Evolutionary conservation across 352 stramenopile species (phyloP).

Genomic region (Globisporangium carolinianum): DNA sequence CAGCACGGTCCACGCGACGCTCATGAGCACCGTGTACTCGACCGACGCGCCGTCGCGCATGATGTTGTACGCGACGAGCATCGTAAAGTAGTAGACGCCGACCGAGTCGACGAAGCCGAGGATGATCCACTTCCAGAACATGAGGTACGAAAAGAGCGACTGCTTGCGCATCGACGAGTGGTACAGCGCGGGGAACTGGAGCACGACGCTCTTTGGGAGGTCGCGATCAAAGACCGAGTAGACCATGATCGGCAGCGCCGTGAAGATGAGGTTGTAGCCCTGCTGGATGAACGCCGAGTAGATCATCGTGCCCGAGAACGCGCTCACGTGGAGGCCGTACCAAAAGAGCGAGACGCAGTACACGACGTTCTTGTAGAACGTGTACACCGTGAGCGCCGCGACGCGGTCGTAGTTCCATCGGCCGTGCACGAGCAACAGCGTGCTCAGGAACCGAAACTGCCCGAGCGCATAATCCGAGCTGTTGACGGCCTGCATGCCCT

Average conservation of each 20-base stretch:
- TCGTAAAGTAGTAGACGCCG: conserved; percentile 56
- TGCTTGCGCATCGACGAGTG: conserved; percentile 44
- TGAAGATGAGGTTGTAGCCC: conserved; percentile 95
- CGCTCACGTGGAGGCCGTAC: conserved; percentile 80
- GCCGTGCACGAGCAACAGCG: conserved; percentile 72
- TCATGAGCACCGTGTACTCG: conserved; percentile 58
- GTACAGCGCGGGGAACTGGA: conserved; percentile 66
- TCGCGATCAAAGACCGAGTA: conserved; percentile 81
- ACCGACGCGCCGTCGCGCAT: conserved; percentile 50
- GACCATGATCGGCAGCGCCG: conserved; percentile 87
- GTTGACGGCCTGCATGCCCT: conserved; percentile 95
- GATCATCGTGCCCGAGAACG: conserved; percentile 88
- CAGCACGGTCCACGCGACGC: conserved; percentile 65
- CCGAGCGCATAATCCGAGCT: conserved; percentile 79
- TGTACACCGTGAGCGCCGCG: conserved; percentile 86
- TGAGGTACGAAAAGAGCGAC: conserved; percentile 64
- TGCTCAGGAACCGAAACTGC: conserved; percentile 76
- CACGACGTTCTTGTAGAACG: conserved; percentile 90
- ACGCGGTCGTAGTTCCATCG: conserved; percentile 86
- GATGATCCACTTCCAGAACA: conserved; percentile 86
- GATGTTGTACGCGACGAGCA: conserved; percentile 43
- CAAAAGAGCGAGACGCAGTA: conserved; percentile 90
- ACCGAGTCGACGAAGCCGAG: conserved; percentile 74
- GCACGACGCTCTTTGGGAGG: conserved; percentile 52
- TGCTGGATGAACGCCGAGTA: conserved; percentile 84